Evolutionary conservation across 805 yeast genomes (phyloP), one percentile per base, ranked within the genome.

Genomic region (Candida oleophila): DNA sequence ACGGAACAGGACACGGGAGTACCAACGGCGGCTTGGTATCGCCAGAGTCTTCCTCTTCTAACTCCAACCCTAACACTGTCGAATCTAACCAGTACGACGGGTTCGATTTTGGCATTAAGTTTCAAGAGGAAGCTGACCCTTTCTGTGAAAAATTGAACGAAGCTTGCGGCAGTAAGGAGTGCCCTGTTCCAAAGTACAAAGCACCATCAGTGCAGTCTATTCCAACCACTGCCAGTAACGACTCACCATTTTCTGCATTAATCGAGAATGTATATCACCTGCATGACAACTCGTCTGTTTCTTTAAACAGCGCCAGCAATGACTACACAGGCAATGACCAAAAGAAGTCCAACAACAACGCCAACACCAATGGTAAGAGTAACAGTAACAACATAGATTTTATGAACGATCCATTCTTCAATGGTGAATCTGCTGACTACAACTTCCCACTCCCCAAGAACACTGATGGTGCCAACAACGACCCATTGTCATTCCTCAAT

Each of bases 101-200:
- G 38, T 53, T 56, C 34, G 60, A 52, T 37, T 53, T 58, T 14
- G 48, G 56, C 11, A 51, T 52, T 40, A 39, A 45, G 36, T 86
- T 82, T 60, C 86, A 83, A 57, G 92, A 87, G 59, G 82, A 84
- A 53, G 82, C 84, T 45, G 77, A 79, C 49, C 81, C 80, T 22
- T 92, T 92, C 61, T 92, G 98, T 60, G 78, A 78, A 21, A 80
- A 83, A 55, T 74, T 92, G 59, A 78, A 80, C 50, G 77, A 82
- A 62, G 97, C 90, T 1, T 91, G 97, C 66, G 97, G 97, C 15
- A 83, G 84, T 4, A 82, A 74, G 55, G 75, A 75, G 14, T 67
- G 78, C 52, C 96, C 94, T 3, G 61, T 83, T 3, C 95, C 96
- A 2, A 68, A 69, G 49, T 64, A 49, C 45, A 57, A 61, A 43